Evolutionary conservation across 2,329 filamentous ascomycete species (phyloP).

Genomic region (Cladophialophora yegresii): DNA sequence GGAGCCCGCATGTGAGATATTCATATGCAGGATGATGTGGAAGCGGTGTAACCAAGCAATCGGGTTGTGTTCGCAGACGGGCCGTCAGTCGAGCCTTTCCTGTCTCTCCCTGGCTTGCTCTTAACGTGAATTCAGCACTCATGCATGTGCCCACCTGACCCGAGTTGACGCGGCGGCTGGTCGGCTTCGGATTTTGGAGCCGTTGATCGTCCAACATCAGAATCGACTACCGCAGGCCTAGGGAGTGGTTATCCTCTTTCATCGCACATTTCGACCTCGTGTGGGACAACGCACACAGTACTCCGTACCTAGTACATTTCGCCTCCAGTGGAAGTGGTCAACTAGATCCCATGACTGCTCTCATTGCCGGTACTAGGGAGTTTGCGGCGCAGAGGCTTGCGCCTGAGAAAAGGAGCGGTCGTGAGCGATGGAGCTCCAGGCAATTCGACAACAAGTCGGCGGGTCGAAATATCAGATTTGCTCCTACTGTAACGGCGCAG

Average conservation of each 20-base stretch:
- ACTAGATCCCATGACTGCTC: background rate
- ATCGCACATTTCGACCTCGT: background rate
- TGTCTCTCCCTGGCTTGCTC: background rate
- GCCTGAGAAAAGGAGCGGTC: background rate
- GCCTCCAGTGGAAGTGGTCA: background rate
- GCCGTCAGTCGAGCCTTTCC: slow-evolving; percentile 21
- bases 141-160: slow-evolving; percentile 18
- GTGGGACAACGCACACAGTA: too few relatives aligned
- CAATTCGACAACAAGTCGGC: background rate
- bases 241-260: background rate
- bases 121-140: slow-evolving; percentile 5
- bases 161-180: background rate
- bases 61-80: slow-evolving; percentile 25
- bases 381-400: background rate
- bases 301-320: background rate
- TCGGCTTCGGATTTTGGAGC: background rate
- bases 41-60: slow-evolving; percentile 21
- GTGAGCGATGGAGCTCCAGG: background rate
- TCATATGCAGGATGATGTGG: slow-evolving; percentile 17
- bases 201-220: background rate
- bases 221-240: background rate
- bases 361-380: background rate
- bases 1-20: slow-evolving; percentile 3
- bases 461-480: too few relatives aligned
- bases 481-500: background rate